Percentiles rank a stretch among this genome's conserved stretches.
These are phyloP conservation scores for Trichoderma afroharzianum DNA, from an alignment of 2,329 filamentous ascomycete species.

Conservation along the genomic window DNA sequence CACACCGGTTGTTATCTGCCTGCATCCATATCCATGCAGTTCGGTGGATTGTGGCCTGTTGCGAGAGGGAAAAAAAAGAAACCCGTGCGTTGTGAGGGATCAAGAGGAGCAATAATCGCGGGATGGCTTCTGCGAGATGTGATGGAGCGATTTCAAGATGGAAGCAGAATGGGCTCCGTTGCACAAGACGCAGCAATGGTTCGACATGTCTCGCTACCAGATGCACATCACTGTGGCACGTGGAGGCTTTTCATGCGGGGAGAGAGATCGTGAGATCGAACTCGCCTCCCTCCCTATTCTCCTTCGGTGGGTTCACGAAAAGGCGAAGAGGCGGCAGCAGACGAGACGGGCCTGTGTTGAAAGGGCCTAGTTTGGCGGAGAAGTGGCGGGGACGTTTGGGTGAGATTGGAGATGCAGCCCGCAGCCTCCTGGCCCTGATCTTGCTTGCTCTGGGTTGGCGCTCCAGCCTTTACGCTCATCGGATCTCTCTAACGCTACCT, in stretches of 20 bases:
- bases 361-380: conserved; percentile 8
- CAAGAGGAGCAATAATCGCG: not conserved
- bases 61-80: not conserved
- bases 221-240: conserved; percentile 7
- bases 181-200: not conserved
- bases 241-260: conserved; percentile 6
- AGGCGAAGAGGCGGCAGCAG: not conserved
- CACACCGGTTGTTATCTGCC: not conserved
- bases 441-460: conserved; percentile 14
- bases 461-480: conserved; percentile 12
- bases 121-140: not conserved
- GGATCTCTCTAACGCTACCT: conserved; percentile 14
- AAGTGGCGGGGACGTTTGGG: conserved; percentile 3
- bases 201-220: not conserved
- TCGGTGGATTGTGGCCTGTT: conserved; percentile 5
- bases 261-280: conserved; percentile 15
- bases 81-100: not conserved
- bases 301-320: not conserved
- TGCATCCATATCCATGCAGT: conserved; percentile 3
- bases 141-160: not conserved
- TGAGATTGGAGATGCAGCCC: conserved; percentile 13
- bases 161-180: not conserved
- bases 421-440: conserved; percentile 6
- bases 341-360: not conserved
- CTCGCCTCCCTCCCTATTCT: not conserved